Base-by-base conservation (phyloP, 1,284 basidiomycete species). In the Boletus semigastroideus region DNA sequence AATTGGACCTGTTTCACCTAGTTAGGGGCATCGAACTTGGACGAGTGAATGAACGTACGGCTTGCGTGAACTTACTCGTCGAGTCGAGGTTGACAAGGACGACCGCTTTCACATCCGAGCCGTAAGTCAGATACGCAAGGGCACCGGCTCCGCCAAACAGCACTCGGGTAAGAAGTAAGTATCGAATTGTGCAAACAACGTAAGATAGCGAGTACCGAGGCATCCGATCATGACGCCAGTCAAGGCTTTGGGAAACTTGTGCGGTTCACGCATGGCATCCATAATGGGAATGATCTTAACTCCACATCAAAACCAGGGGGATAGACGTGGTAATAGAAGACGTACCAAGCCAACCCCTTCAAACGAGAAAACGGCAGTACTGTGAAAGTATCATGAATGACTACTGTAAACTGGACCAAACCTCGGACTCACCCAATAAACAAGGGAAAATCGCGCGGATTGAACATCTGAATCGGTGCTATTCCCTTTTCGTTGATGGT, bases 361-460 rank as follows among this genome's bases (percentile, higher is more conserved):
- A 60, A 99, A 99, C 0, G 97, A 94, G 69, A 98, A 99, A 20
- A 99, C 96, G 5, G 96, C 96, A 16, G 97, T 98, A 22, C 93
- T 90, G 59, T 48, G 46, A 64, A 49, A 34, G 40, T 11, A 31
- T 47, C 33, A 25, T 49, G 14, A 58, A 44, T 19, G 42, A 51
- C 46, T 40, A 22, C 27, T 19, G 12, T 22, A 37, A 30, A 48
- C 30, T 42, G 11, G 36, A 27, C 48, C 16, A 16, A 49, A 27
- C 33, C 39, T 11, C 9, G 19, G 14, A 74, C 83, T 58, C 60
- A 90, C 87, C 94, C 97, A 57, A 99, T 92, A 55, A 99, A 83
- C 19, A 99, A 74, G 0, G 96, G 88, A 76, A 94, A 99, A 57
- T 90, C 86, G 63, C 84, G 86, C 7, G 82, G 69, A 73, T 99